These are phyloP conservation scores for Xenoacremonium recifei DNA, from an alignment of 2,329 filamentous ascomycete genomes.

Conservation along the genomic window DNA sequence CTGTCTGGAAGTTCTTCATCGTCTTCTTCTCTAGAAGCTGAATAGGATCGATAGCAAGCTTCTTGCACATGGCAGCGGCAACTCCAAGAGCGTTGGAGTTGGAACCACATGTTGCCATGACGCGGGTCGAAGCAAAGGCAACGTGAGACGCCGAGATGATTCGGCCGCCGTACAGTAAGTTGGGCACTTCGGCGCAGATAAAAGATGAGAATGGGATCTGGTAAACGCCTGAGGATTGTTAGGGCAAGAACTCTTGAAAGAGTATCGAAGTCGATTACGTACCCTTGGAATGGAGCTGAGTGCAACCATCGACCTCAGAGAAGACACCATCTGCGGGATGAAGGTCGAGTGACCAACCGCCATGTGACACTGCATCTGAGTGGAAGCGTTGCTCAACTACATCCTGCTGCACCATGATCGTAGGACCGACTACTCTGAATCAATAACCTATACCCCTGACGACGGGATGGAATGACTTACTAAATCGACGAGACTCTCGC, in stretches of 20 bases:
- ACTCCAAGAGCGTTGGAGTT: conserved; percentile 23
- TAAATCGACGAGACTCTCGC: conserved; percentile 21
- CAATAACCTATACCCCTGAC: background rate
- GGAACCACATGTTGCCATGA: conserved; percentile 24
- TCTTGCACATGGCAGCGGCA: conserved; percentile 20
- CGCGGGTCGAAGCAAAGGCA: conserved; percentile 22
- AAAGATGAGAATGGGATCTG: conserved; percentile 25
- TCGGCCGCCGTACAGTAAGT: conserved; percentile 23
- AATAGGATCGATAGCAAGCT: conserved; percentile 14
- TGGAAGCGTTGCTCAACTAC: conserved; percentile 24
- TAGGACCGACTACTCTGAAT: conserved; percentile 17
- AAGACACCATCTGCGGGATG: conserved; percentile 25
- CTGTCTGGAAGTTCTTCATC: conserved; percentile 19
- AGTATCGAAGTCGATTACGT: background rate
- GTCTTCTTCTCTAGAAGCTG: conserved; percentile 20
- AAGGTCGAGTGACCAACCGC: conserved; percentile 25
- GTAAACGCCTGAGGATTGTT: conserved; percentile 13
- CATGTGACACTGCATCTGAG: conserved; percentile 20
- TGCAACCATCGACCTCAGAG: conserved; percentile 25
- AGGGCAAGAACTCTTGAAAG: background rate
- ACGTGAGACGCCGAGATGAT: conserved; percentile 23
- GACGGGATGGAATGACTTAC: conserved; percentile 7
- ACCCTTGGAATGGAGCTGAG: conserved; percentile 22
- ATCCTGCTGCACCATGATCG: conserved; percentile 23
- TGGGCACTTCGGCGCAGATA: conserved; percentile 23